Evolutionary conservation across 495 filamentous ascomycete species (phyloP).

Genomic region (Ascobolus immersus): DNA sequence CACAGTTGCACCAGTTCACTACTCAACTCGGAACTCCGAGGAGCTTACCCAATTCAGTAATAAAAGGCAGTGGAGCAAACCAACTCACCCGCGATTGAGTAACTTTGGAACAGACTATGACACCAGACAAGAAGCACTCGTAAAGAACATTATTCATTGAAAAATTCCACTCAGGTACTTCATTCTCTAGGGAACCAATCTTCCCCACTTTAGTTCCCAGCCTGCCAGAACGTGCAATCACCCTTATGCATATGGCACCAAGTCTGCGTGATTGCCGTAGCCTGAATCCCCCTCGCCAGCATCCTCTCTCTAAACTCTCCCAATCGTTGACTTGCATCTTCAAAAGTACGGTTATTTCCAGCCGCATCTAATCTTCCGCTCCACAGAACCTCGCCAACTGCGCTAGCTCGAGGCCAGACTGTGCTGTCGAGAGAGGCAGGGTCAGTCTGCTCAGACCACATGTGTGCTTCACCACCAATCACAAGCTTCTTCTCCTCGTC

Average conservation of each 20-base stretch:
- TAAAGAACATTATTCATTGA: background rate
- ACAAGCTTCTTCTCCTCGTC: conserved; percentile 32
- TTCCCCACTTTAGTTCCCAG: background rate
- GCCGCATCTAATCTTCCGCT: conserved; percentile 32
- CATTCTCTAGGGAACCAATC: conserved; percentile 2
- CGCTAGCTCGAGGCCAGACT: conserved; percentile 48
- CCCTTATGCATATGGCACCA: conserved; percentile 24
- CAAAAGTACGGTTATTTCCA: conserved; percentile 37
- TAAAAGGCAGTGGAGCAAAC: background rate
- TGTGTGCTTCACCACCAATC: conserved; percentile 48
- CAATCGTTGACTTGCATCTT: conserved; percentile 37
- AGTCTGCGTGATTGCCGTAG: conserved; percentile 31
- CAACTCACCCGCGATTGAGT: background rate
- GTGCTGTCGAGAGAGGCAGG: conserved; percentile 37
- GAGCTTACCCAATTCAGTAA: no score
- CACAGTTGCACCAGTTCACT: no score
- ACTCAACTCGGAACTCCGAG: no score
- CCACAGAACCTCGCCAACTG: conserved; percentile 55
- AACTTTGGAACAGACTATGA: no score
- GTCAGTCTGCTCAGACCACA: conserved; percentile 61
- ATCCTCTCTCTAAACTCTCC: conserved; percentile 47
- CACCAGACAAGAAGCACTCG: no score
- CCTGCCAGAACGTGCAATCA: conserved; percentile 11
- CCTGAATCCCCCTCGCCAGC: conserved; percentile 34
- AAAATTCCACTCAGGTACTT: background rate